Conservation (phyloP, 352 stramenopile species). For the Globisporangium ultimum region DNA sequence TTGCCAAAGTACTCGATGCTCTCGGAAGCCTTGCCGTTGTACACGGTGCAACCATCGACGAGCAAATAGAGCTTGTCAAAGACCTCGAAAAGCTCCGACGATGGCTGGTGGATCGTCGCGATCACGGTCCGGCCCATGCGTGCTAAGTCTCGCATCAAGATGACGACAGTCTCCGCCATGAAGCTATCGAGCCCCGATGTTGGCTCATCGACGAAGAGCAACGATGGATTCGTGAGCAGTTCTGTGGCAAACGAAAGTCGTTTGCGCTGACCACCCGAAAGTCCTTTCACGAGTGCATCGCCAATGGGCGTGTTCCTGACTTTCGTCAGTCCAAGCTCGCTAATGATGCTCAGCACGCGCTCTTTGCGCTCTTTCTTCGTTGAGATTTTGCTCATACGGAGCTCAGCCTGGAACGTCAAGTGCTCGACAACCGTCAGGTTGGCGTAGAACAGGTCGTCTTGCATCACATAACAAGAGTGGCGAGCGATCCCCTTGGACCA, state of each 20-base stretch:
- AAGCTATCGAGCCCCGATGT: slow-evolving; percentile 51
- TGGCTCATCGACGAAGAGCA: slow-evolving; percentile 80
- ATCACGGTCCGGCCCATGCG: slow-evolving; percentile 78
- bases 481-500: slow-evolving; percentile 27
- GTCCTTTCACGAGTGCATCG: slow-evolving; percentile 30
- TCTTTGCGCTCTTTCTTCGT: slow-evolving; percentile 16
- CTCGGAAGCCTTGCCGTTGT: slow-evolving; percentile 35
- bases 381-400: slow-evolving; percentile 45
- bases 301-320: slow-evolving; percentile 47
- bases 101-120: slow-evolving; percentile 82
- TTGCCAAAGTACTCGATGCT: slow-evolving; percentile 30
- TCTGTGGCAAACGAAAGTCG: slow-evolving; percentile 76
- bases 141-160: slow-evolving; percentile 46
- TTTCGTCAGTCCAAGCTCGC: slow-evolving; percentile 37
- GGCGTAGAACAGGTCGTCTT: slow-evolving; percentile 83
- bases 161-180: slow-evolving; percentile 36
- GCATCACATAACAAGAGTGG: slow-evolving; percentile 63
- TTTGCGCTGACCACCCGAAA: slow-evolving; percentile 79
- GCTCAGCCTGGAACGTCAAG: slow-evolving; percentile 70
- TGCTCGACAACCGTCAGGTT: slow-evolving; percentile 86
- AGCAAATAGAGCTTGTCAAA: slow-evolving; percentile 41
- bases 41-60: slow-evolving; percentile 30
- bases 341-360: slow-evolving; percentile 32
- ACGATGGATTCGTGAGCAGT: slow-evolving; percentile 62
- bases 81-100: slow-evolving; percentile 38